A percentile compares a stretch with the other conserved stretches of the same genome.
Evolutionary conservation across 371 early-diverging fungal species (phyloP).

Genomic region (Funneliformis caledonium): DNA sequence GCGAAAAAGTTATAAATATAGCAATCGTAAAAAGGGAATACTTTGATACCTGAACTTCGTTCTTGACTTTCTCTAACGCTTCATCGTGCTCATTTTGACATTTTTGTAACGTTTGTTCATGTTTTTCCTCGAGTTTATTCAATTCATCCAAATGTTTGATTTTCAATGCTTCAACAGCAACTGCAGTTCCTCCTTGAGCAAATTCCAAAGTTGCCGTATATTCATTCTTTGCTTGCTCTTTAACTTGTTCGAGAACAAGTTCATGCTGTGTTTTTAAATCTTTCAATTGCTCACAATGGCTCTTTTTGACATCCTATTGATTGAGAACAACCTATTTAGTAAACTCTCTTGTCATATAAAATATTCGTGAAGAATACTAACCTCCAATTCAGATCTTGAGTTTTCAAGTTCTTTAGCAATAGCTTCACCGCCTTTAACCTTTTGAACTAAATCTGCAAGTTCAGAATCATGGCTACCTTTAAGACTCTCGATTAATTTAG

Average conservation of each 20-base stretch:
- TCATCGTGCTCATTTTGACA: neutral
- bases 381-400: slow-evolving; percentile 2
- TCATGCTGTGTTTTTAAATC: neutral
- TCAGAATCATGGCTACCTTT: slow-evolving; percentile 10
- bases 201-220: slow-evolving; percentile 9
- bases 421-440: slow-evolving; percentile 15
- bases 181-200: slow-evolving; percentile 6
- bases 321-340: neutral
- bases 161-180: slow-evolving; percentile 24
- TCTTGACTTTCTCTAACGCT: slow-evolving; percentile 8
- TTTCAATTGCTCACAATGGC: neutral
- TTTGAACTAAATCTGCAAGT: slow-evolving; percentile 9
- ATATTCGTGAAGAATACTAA: neutral
- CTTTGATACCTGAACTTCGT: slow-evolving; percentile 22
- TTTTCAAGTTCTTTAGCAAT: slow-evolving; percentile 7
- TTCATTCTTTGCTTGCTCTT: slow-evolving; percentile 1
- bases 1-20: neutral
- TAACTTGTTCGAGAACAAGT: slow-evolving; percentile 9
- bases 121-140: neutral
- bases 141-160: slow-evolving; percentile 17
- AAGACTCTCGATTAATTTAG: neutral
- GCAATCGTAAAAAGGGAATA: neutral
- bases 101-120: slow-evolving; percentile 26
- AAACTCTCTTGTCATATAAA: neutral
- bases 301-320: neutral